A percentile compares a stretch with the other conserved stretches of the same genome.
Conservation (phyloP, 805 yeast species). For the Tetrapisispora taiwanensis region DNA sequence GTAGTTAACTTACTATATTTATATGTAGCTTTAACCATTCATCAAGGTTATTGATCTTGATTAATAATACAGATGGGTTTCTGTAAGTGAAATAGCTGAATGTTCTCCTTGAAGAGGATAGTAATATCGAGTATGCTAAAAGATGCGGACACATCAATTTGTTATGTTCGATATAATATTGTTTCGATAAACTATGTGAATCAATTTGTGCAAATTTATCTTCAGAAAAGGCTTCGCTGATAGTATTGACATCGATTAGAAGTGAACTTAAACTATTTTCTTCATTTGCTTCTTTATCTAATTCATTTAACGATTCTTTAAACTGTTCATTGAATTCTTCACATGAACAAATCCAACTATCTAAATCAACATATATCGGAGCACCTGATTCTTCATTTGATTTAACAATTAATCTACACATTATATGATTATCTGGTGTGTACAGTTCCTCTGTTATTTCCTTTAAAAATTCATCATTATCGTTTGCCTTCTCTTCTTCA, state of each 20-base stretch:
- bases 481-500: neutral
- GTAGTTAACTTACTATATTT: slow-evolving; percentile 19
- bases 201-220: slow-evolving; percentile 24
- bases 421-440: slow-evolving; percentile 4
- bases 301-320: slow-evolving; percentile 5
- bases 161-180: slow-evolving; percentile 17
- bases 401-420: slow-evolving; percentile 20
- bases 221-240: slow-evolving; percentile 14
- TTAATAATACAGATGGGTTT: slow-evolving; percentile 16
- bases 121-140: slow-evolving; percentile 22
- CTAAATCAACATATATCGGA: slow-evolving; percentile 24
- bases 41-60: slow-evolving; percentile 21
- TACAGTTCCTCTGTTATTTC: slow-evolving; percentile 5
- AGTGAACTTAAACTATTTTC: neutral
- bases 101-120: slow-evolving; percentile 13
- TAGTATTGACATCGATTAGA: slow-evolving; percentile 12
- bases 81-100: slow-evolving; percentile 17
- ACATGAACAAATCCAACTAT: slow-evolving; percentile 28
- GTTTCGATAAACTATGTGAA: slow-evolving; percentile 19
- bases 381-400: slow-evolving; percentile 8
- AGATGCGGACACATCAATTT: slow-evolving; percentile 27
- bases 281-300: neutral
- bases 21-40: slow-evolving; percentile 30
- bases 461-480: neutral
- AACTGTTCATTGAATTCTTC: slow-evolving; percentile 20